Evolutionary conservation across 2,329 filamentous ascomycete species (phyloP), one percentile per base, ranked within the genome.

Genomic region (Claviceps africana): DNA sequence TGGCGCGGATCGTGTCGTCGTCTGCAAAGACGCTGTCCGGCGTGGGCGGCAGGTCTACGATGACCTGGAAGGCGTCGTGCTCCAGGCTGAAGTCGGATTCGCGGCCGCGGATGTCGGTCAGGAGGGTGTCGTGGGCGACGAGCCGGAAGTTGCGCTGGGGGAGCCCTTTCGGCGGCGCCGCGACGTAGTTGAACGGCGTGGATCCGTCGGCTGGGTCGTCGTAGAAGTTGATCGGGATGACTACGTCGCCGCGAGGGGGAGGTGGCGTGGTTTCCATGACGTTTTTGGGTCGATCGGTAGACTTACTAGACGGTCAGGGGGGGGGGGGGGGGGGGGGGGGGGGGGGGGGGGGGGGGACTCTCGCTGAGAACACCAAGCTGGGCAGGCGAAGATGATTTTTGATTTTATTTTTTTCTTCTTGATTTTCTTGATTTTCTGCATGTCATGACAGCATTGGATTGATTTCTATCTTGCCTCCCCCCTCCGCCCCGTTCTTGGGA

Each of bases 51-150:
- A 88, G 67, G 59, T 74, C 68, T 13, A 72, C 70, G 48, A 88
- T 65, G 21, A 85, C 71, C 53, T 80, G 73, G 72, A 95, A 95
- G 57, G 87, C 87, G 65, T 90, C 81, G 52, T 19, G 47, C 10
- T 48, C 47, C 5, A 48, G 47, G 15, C 19, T 46, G 43, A 46
- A 46, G 15, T 46, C 43, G 17, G 21, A 25, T 22, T 43, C 40
- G 11, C 19, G 40, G 3, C 40, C 40, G 13, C 19, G 40, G 3
- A 43, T 9, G 21, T 43, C 40, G 3, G 9, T 11, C 11, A 43
- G 21, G 40, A 43, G 40, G 11, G 40, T 43, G 21, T 43, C 40
- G 40, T 43, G 40, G 11, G 40, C 19, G 19, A 43, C 19, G 3
- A 43, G 10, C 19, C 40, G 19, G 13, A 43, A 43, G 40, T 43